Conservation (phyloP, 257 asterid genomes). For the Fraxinus cuspidata region DNA sequence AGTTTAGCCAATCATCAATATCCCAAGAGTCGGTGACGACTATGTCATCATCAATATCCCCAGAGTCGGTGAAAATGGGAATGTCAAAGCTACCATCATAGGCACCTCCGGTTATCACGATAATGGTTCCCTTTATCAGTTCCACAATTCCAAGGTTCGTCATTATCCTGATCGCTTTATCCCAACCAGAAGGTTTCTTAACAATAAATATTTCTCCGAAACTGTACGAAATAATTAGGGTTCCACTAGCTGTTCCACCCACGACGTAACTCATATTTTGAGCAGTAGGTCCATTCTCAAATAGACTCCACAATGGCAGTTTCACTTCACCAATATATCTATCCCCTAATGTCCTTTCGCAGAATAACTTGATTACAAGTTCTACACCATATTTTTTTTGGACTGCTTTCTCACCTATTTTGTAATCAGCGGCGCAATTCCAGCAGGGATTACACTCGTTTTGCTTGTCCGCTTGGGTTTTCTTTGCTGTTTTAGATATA, state of each 20-base stretch:
- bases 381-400: neutral
- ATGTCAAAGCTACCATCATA: neutral
- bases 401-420: neutral
- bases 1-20: too few species aligned
- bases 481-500: slow-evolving; percentile 2
- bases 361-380: slow-evolving; percentile 22
- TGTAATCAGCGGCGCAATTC: slow-evolving; percentile 21
- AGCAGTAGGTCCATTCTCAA: slow-evolving; percentile 23
- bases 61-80: neutral
- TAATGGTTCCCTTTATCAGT: neutral
- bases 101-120: neutral
- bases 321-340: slow-evolving; percentile 27
- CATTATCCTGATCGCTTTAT: neutral
- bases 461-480: slow-evolving; percentile 21
- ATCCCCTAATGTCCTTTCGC: slow-evolving; percentile 18
- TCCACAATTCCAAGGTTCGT: neutral
- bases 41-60: neutral
- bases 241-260: slow-evolving; percentile 19
- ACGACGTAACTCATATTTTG: slow-evolving; percentile 15
- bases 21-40: neutral
- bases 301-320: slow-evolving; percentile 31
- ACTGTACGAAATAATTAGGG: slow-evolving; percentile 18
- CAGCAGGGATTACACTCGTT: slow-evolving; percentile 29
- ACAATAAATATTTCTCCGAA: slow-evolving; percentile 17
- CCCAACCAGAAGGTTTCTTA: slow-evolving; percentile 22